Percentiles rank a stretch among this genome's conserved stretches.
These are phyloP conservation scores for Botrytis pseudocinerea DNA, from an alignment of 2,329 filamentous ascomycete genomes.

Conservation along the genomic window DNA sequence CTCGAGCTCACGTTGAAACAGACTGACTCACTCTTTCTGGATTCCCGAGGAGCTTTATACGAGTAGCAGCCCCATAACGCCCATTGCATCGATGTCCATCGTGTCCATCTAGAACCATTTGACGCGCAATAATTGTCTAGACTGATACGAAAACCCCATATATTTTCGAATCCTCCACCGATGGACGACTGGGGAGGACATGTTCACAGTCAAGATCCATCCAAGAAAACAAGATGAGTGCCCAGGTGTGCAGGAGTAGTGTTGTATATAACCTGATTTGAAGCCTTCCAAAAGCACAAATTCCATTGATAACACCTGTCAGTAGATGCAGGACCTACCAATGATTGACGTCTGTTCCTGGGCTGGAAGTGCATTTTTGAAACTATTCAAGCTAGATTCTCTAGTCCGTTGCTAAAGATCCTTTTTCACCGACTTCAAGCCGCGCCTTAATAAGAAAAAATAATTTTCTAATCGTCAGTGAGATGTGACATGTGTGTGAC, in stretches of 20 bases:
- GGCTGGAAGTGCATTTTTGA: neutral
- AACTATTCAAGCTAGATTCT: conserved; percentile 1
- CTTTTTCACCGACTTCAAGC: conserved; percentile 1
- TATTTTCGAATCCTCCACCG: neutral
- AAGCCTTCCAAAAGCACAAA: neutral
- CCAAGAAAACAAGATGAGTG: neutral
- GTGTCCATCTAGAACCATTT: conserved; percentile 6
- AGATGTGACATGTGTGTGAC: neutral
- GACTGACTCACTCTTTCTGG: neutral
- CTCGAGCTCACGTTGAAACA: neutral
- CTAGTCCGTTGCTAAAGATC: neutral
- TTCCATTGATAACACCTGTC: neutral
- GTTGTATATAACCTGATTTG: neutral
- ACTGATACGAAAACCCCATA: neutral
- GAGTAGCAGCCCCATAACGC: neutral
- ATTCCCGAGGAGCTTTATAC: conserved; percentile 3
- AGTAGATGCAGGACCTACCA: neutral
- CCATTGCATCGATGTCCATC: neutral
- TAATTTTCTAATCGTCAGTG: neutral
- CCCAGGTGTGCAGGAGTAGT: neutral
- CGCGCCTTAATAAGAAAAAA: neutral
- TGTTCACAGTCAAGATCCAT: neutral
- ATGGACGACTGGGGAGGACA: neutral
- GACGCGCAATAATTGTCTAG: conserved; percentile 7
- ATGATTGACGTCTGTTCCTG: neutral